phyloP scores from a whole-genome alignment of 208 protist species.

The Trypanosoma avium region DNA sequence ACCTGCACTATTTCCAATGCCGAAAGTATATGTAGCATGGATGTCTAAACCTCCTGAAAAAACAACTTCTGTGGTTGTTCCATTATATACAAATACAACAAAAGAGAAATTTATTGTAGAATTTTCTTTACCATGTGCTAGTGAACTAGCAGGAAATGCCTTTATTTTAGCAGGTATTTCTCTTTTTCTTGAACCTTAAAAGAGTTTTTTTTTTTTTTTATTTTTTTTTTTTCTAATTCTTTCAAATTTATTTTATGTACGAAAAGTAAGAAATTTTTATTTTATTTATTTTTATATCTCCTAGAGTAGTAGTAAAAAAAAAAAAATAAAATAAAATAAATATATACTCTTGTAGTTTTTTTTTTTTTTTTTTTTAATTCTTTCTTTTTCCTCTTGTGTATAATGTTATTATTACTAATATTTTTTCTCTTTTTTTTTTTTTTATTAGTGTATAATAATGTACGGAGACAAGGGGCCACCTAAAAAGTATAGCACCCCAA shows the following conservation, averaged over 20 bases:
- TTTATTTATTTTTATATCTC: not conserved
- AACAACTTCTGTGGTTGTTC: conserved; percentile 47
- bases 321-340: conserved; percentile 13
- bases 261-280: not conserved
- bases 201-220: not conserved
- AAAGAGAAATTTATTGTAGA: conserved; percentile 88
- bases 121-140: conserved; percentile 79
- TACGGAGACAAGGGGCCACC: conserved; percentile 62
- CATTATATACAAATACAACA: conserved; percentile 84
- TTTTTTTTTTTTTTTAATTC: conserved; percentile 13
- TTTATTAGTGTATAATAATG: conserved; percentile 32
- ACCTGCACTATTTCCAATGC: conserved; percentile 72
- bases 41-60: conserved; percentile 24
- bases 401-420: too few relatives aligned
- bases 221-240: too few relatives aligned
- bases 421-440: conserved; percentile 8
- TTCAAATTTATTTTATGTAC: too few relatives aligned
- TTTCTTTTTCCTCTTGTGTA: too few relatives aligned
- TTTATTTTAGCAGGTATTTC: conserved; percentile 91
- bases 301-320: conserved; percentile 2
- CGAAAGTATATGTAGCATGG: conserved; percentile 79
- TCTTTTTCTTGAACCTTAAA: conserved; percentile 81
- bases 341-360: not conserved
- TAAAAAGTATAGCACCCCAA: conserved; percentile 84
- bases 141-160: conserved; percentile 42